phyloP scores from a whole-genome alignment of 2,329 filamentous ascomycete species.

The Fusarium sp. region DNA sequence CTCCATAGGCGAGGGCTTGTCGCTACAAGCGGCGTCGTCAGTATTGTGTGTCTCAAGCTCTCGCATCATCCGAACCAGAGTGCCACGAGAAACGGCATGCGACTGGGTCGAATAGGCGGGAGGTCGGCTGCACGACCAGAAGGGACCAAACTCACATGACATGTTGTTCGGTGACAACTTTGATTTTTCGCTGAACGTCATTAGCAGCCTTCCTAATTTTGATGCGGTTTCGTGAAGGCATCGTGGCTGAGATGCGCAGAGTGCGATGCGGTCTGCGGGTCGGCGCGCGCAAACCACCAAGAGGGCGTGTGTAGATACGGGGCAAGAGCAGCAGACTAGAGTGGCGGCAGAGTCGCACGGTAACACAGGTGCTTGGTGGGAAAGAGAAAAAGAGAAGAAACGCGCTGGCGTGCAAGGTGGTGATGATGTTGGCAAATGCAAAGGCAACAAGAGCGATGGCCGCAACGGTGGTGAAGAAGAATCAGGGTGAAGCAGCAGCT shows the following conservation, averaged over 20 bases:
- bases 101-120: background rate
- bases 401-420: conserved; percentile 16
- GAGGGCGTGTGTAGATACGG: conserved; percentile 7
- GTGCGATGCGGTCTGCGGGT: conserved; percentile 2
- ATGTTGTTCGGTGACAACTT: conserved; percentile 90
- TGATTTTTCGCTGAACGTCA: conserved; percentile 78
- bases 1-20: conserved; percentile 80
- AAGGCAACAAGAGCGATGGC: conserved; percentile 3
- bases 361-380: conserved; percentile 12
- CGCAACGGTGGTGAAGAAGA: conserved; percentile 5
- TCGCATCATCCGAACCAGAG: background rate
- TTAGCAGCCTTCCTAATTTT: conserved; percentile 39
- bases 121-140: conserved; percentile 4
- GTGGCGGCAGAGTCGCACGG: conserved; percentile 7
- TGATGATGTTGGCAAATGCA: background rate
- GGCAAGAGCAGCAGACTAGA: background rate
- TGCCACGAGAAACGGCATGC: background rate
- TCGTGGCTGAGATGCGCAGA: background rate
- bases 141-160: conserved; percentile 71
- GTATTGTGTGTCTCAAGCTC: background rate
- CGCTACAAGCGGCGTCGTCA: conserved; percentile 44
- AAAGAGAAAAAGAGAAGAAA: background rate
- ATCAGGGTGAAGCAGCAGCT: conserved; percentile 6
- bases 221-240: conserved; percentile 30
- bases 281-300: background rate